Evolutionary conservation across 345 rosid species (phyloP).

Genomic region (Citrus mangshanensis): DNA sequence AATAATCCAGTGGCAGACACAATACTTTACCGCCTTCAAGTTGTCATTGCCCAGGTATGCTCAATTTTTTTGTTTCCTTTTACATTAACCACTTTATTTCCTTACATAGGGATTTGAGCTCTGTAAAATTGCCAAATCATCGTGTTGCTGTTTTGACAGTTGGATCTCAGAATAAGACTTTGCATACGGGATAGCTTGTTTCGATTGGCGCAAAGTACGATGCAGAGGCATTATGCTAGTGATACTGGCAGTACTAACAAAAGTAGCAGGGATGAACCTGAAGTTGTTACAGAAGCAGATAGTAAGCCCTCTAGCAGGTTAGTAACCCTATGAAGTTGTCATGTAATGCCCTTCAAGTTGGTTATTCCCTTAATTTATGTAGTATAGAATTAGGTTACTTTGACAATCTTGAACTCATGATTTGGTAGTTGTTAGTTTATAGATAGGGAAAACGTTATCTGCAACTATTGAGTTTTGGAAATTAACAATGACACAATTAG

Average conservation of each 20-base stretch:
- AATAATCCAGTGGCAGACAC: conserved; percentile 52
- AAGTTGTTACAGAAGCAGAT: conserved; percentile 40
- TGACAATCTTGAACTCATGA: background rate
- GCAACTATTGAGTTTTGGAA: background rate
- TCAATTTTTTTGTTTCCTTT: conserved; percentile 2
- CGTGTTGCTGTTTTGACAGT: conserved; percentile 43
- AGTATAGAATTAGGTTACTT: background rate
- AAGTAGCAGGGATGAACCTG: conserved; percentile 48
- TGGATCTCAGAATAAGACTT: conserved; percentile 68
- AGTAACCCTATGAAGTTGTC: conserved; percentile 18
- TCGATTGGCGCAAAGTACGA: conserved; percentile 90
- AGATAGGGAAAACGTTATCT: background rate
- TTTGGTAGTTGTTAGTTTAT: background rate
- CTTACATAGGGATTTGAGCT: conserved; percentile 13
- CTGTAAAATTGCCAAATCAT: conserved; percentile 20
- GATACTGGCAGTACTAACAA: conserved; percentile 52
- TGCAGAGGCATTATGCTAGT: conserved; percentile 60
- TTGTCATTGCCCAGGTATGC: conserved; percentile 70
- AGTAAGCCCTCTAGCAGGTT: conserved; percentile 45
- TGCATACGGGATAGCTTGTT: conserved; percentile 92
- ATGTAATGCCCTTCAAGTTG: background rate
- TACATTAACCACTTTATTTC: conserved; percentile 5
- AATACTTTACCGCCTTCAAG: conserved; percentile 66
- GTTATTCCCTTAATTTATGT: background rate
- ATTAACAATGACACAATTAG: background rate